Percentiles rank a stretch among this genome's conserved stretches.
Conservation (phyloP, 371 early-diverging fungal species). For the Apophysomyces ossiformis region DNA sequence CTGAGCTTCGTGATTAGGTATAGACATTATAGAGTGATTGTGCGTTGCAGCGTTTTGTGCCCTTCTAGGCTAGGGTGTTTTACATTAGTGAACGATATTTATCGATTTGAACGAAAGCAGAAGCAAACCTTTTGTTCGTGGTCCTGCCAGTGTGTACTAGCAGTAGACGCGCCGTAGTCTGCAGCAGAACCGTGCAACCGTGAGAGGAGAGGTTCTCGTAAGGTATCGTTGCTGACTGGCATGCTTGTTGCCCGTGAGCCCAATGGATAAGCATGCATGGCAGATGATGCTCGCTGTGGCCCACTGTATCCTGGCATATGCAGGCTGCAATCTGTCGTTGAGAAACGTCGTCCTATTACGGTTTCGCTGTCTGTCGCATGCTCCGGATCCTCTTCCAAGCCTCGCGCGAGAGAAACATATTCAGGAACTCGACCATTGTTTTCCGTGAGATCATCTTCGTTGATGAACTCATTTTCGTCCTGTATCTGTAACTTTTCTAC, state of each 20-base stretch:
- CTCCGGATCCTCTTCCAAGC: neutral
- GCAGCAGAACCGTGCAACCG: neutral
- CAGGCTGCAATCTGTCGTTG: neutral
- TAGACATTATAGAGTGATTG: no score
- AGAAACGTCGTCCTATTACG: neutral
- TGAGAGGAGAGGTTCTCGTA: neutral
- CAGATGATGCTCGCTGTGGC: neutral
- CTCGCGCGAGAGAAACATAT: neutral
- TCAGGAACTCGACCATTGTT: neutral
- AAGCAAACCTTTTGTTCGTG: no score
- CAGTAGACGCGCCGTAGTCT: neutral
- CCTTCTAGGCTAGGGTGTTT: no score
- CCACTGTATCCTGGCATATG: neutral
- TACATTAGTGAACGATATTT: no score
- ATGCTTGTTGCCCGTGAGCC: neutral
- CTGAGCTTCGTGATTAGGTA: no score
- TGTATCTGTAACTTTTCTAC: conserved; percentile 23
- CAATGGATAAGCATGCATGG: neutral
- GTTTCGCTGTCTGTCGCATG: neutral
- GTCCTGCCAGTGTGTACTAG: neutral
- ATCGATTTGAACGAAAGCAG: no score
- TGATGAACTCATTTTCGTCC: conserved; percentile 14
- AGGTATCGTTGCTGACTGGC: neutral
- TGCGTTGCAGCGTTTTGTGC: no score
- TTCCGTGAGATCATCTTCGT: neutral